Percentiles rank a stretch among this genome's conserved stretches.
Evolutionary conservation across 805 yeast genomes (phyloP).

Genomic region (Wickerhamomyces mucosus): DNA sequence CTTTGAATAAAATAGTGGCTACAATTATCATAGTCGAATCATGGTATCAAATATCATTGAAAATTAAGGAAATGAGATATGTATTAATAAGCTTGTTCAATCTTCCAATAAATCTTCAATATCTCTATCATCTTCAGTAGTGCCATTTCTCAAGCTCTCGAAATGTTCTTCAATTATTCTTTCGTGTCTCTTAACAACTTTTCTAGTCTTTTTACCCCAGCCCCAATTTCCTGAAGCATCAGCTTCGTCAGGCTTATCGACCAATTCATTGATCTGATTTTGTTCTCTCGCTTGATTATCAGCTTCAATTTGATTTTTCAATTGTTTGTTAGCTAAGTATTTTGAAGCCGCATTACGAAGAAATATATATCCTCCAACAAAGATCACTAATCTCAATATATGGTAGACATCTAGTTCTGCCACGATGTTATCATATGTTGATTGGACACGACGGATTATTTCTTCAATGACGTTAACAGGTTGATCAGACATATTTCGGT

Average conservation of each 20-base stretch:
- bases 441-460: neutral
- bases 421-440: neutral
- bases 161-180: slow-evolving; percentile 39
- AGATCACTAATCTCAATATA: slow-evolving; percentile 35
- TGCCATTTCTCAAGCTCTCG: slow-evolving; percentile 35
- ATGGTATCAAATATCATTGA: neutral
- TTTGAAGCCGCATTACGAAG: slow-evolving; percentile 46
- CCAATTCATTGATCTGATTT: slow-evolving; percentile 21
- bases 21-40: too few relatives aligned
- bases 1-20: too few relatives aligned
- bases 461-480: too few relatives aligned
- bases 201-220: slow-evolving; percentile 73
- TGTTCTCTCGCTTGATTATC: slow-evolving; percentile 36
- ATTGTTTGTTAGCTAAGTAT: slow-evolving; percentile 47
- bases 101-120: slow-evolving; percentile 62
- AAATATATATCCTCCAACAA: slow-evolving; percentile 56
- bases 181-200: slow-evolving; percentile 45
- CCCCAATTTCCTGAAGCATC: slow-evolving; percentile 44
- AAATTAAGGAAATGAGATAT: neutral
- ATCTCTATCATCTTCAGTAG: slow-evolving; percentile 52
- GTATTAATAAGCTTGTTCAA: slow-evolving; percentile 1
- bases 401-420: slow-evolving; percentile 36
- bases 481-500: too few relatives aligned
- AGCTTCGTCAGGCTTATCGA: slow-evolving; percentile 29
- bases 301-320: slow-evolving; percentile 39